These are phyloP conservation scores for Rhizophagus prolifer DNA, from an alignment of 192 early-diverging fungal species.

Conservation along the genomic window DNA sequence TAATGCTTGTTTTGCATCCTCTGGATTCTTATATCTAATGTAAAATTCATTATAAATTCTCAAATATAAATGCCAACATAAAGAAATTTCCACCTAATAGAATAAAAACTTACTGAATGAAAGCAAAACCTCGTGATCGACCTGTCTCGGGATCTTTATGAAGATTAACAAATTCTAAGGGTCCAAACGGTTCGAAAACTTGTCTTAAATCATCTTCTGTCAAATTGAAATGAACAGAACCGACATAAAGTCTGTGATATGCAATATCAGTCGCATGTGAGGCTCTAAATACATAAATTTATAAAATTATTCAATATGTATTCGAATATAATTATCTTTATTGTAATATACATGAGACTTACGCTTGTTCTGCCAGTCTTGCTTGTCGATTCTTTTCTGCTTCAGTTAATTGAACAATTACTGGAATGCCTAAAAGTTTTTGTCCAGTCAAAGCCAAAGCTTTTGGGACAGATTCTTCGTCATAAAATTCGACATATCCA, in stretches of 20 bases:
- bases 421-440: slow-evolving; percentile 89
- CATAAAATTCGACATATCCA: slow-evolving; percentile 96
- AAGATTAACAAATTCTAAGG: slow-evolving; percentile 79
- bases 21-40: slow-evolving; percentile 60
- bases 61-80: background rate
- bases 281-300: slow-evolving; percentile 26
- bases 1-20: slow-evolving; percentile 75
- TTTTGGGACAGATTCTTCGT: slow-evolving; percentile 74
- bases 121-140: slow-evolving; percentile 73
- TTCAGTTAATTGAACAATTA: slow-evolving; percentile 89
- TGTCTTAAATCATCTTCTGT: slow-evolving; percentile 72
- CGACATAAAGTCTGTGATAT: slow-evolving; percentile 62
- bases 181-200: slow-evolving; percentile 84
- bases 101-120: slow-evolving; percentile 65
- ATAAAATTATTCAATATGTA: slow-evolving; percentile 23
- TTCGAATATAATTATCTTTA: slow-evolving; percentile 28
- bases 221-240: slow-evolving; percentile 62
- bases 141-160: slow-evolving; percentile 73
- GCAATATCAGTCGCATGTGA: slow-evolving; percentile 45
- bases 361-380: slow-evolving; percentile 55
- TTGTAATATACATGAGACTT: slow-evolving; percentile 26
- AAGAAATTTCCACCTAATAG: background rate
- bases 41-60: slow-evolving; percentile 3
- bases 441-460: slow-evolving; percentile 84
- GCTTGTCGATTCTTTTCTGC: slow-evolving; percentile 90